These are phyloP conservation scores for Chrysoporthe cubensis DNA, from an alignment of 2,329 filamentous ascomycete genomes.

Conservation along the genomic window DNA sequence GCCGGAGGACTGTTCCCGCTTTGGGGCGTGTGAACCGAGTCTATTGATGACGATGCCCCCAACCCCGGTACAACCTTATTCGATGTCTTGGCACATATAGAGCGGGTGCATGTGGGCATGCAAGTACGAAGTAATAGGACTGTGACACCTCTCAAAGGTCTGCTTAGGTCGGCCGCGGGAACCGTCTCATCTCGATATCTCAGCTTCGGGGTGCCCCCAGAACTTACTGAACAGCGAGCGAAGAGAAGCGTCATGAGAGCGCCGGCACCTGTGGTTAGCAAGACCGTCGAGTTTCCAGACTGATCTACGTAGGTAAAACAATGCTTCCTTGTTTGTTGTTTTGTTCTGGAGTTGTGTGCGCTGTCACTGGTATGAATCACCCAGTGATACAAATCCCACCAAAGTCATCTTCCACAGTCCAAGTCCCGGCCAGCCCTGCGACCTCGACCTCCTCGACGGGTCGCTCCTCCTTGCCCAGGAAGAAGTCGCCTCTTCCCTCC, in stretches of 20 bases:
- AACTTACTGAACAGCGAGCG: background rate
- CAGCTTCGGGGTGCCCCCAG: background rate
- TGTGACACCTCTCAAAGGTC: background rate
- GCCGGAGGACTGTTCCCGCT: background rate
- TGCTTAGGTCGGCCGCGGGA: background rate
- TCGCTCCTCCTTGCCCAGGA: slow-evolving; percentile 57
- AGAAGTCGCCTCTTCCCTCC: slow-evolving; percentile 60
- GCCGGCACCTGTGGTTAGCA: background rate
- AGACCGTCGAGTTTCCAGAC: background rate
- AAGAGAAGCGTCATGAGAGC: background rate
- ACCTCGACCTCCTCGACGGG: slow-evolving; percentile 54
- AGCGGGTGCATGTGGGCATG: background rate
- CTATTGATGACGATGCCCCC: slow-evolving; percentile 6
- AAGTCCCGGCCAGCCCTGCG: slow-evolving; percentile 77
- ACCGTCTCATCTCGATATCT: background rate
- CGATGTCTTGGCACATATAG: slow-evolving; percentile 4
- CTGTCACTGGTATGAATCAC: slow-evolving; percentile 10
- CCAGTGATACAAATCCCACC: slow-evolving; percentile 65
- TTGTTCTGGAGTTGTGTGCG: background rate
- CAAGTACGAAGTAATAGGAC: background rate
- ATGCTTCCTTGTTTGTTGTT: background rate
- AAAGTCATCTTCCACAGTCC: slow-evolving; percentile 84
- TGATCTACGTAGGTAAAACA: background rate
- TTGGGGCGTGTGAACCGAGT: slow-evolving; percentile 1
- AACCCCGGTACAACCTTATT: background rate